phyloP scores from a whole-genome alignment of 2,329 filamentous ascomycete species.

The Paraphaeosphaeria sporulosa region DNA sequence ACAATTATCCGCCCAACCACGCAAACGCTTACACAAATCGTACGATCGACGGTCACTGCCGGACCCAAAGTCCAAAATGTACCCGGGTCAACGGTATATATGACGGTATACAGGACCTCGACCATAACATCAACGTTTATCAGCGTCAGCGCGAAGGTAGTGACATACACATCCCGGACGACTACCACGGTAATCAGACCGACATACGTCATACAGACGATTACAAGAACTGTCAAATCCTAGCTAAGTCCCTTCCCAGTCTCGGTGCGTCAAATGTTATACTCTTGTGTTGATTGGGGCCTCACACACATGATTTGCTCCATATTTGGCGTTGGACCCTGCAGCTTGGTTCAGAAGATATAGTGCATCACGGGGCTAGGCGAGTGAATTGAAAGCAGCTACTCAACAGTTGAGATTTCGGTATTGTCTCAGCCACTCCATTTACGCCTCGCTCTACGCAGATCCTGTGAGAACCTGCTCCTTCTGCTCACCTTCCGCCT shows the following conservation, averaged over 20 bases:
- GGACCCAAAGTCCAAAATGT: not conserved
- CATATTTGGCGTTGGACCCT: no score
- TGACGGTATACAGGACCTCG: not conserved
- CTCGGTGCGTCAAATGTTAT: not conserved
- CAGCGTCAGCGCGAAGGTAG: no score
- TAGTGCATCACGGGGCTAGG: no score
- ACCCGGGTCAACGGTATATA: not conserved
- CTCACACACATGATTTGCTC: not conserved
- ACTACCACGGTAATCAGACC: not conserved
- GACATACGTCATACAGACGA: not conserved
- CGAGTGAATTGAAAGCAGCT: no score
- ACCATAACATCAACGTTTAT: no score
- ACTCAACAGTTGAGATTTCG: no score
- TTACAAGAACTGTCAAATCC: not conserved
- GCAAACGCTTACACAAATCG: not conserved
- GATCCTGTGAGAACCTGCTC: not conserved
- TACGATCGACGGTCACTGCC: not conserved
- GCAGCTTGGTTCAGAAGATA: no score
- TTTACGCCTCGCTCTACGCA: not conserved
- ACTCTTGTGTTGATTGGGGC: not conserved
- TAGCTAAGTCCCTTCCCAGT: not conserved
- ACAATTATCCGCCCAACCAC: not conserved
- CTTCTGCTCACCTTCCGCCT: slow-evolving; percentile 3
- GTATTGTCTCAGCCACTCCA: not conserved
- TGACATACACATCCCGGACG: no score